A percentile compares a stretch with the other conserved stretches of the same genome.
Conservation (phyloP, 768 basidiomycete species). For the Kwoniella bestiolae region DNA sequence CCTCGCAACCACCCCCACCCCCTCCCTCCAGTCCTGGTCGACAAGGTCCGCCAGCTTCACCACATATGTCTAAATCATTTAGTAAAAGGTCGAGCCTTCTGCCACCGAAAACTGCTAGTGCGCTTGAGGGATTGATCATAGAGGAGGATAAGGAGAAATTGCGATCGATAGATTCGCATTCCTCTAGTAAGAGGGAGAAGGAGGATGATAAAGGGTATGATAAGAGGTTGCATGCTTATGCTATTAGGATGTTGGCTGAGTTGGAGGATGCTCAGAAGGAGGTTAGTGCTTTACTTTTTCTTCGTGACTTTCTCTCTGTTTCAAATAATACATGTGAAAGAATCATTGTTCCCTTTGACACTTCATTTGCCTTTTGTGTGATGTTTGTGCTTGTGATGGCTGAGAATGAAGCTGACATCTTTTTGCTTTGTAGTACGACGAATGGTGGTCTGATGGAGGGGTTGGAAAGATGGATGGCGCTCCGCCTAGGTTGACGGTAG, state of each 20-base stretch:
- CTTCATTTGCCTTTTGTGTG: not conserved
- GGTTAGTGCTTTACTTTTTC: slow-evolving; percentile 35
- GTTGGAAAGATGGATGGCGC: slow-evolving; percentile 53
- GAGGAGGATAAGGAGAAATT: slow-evolving; percentile 8
- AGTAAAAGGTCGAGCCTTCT: slow-evolving; percentile 53
- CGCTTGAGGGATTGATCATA: slow-evolving; percentile 35
- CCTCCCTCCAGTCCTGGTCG: slow-evolving; percentile 8
- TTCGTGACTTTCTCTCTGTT: too few species aligned
- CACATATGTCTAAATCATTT: slow-evolving; percentile 55
- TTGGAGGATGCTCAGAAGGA: slow-evolving; percentile 57
- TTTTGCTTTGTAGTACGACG: slow-evolving; percentile 46
- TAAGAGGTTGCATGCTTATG: slow-evolving; percentile 53
- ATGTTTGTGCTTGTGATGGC: too few species aligned
- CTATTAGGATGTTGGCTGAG: slow-evolving; percentile 56
- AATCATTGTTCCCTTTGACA: too few species aligned
- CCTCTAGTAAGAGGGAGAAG: slow-evolving; percentile 4
- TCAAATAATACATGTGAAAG: too few species aligned
- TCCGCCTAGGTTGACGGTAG: slow-evolving; percentile 55
- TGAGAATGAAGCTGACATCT: not conserved
- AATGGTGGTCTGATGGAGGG: slow-evolving; percentile 57
- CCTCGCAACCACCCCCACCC: not conserved
- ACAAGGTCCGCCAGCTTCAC: slow-evolving; percentile 36
- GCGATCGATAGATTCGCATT: slow-evolving; percentile 10
- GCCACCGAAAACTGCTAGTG: slow-evolving; percentile 48
- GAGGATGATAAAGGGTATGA: slow-evolving; percentile 48